These are phyloP conservation scores for Fusarium sublunatum DNA, from an alignment of 2,329 filamentous ascomycete species.

Conservation along the genomic window DNA sequence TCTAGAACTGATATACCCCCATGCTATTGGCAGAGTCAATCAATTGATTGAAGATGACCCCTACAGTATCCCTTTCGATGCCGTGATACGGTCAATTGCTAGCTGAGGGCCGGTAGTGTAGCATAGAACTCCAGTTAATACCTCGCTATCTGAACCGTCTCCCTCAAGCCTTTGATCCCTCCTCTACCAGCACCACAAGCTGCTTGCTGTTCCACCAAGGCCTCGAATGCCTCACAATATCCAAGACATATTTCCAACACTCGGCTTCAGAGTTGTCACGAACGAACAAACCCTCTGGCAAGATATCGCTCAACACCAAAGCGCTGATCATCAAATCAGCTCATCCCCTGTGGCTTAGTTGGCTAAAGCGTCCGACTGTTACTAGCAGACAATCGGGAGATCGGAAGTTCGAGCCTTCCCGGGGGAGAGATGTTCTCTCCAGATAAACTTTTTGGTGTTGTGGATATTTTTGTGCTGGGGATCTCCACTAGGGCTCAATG, in stretches of 20 bases:
- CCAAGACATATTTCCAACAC: background rate
- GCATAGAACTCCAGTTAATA: background rate
- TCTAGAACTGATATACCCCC: no score
- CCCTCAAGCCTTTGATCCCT: background rate
- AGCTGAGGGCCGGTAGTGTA: background rate
- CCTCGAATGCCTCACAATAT: background rate
- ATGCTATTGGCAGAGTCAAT: no score
- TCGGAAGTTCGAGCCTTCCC: constrained; percentile 49
- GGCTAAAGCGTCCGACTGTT: constrained; percentile 44
- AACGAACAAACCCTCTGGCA: background rate
- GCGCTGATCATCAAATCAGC: constrained; percentile 25
- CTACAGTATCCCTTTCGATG: background rate
- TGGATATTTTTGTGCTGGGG: constrained; percentile 19
- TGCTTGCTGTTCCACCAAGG: background rate
- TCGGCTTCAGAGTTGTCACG: background rate
- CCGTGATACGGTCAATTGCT: background rate
- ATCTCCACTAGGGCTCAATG: constrained; percentile 25
- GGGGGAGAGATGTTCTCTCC: constrained; percentile 41
- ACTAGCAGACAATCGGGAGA: constrained; percentile 45
- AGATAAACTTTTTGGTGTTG: constrained; percentile 18
- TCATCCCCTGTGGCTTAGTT: constrained; percentile 43
- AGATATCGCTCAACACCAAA: constrained; percentile 1
- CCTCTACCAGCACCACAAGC: background rate
- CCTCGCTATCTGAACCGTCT: background rate
- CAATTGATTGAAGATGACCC: background rate